Base-by-base conservation (phyloP, 208 protist species). In the Porcisia hertigi region DNA sequence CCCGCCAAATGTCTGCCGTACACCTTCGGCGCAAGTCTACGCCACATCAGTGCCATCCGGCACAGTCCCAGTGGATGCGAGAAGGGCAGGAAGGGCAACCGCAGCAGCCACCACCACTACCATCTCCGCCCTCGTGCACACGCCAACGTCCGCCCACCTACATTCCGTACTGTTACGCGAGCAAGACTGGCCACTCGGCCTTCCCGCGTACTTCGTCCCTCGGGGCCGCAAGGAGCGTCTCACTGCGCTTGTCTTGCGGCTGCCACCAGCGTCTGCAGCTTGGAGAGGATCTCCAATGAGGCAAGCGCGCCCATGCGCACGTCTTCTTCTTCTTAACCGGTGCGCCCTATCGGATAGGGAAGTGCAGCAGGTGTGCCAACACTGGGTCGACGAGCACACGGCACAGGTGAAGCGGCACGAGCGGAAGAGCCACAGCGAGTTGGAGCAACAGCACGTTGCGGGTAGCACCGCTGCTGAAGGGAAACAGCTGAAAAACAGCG, bases 131-230 rank as follows among this genome's bases (percentile, higher is more conserved):
- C 64, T 76, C 55, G 49, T 72, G 63, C 76, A 81, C 71, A 81
- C 76, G 23, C 76, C 76, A 25, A 76, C 76, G 8, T 76, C 76
- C 20, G 76, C 62, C 23, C 76, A 76, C 34, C 64, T 81, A 23
- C 76, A 81, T 43, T 66, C 76, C 23, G 43, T 81, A 49, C 55
- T 81, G 76, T 57, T 53, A 34, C 63, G 64, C 6, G 69, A 81
- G 71, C 53, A 57, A 57, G 76, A 81, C 71, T 63, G 55, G 8
- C 39, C 76, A 20, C 52, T 81, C 45, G 69, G 69, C 4, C 76
- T 81, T 14, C 76, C 76, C 3, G 69, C 76, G 16, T 81, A 81
- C 71, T 81, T 53, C 57, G 64, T 81, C n/a, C 71, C 76, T 36
- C 71, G 64, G 4, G 47, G 67, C 8, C 71, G 69, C 53, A 81